Evolutionary conservation across 257 asterid species (phyloP).

Genomic region (Orobanche coerulescens): DNA sequence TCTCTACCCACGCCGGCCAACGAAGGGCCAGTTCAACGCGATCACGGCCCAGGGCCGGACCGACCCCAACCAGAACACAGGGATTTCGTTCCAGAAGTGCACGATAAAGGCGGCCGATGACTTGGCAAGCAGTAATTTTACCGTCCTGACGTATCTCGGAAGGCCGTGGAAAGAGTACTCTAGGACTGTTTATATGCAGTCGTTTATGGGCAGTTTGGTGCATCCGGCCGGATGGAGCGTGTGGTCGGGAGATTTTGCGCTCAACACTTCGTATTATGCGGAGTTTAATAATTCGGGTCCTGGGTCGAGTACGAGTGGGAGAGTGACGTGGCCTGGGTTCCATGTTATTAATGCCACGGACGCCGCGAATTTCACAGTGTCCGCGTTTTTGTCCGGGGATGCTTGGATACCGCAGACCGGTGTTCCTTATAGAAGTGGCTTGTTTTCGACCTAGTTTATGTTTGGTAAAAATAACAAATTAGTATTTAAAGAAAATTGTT

Average conservation of each 20-base stretch:
- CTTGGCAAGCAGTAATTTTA: constrained; percentile 24
- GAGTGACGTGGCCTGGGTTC: constrained; percentile 75
- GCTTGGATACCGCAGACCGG: constrained; percentile 57
- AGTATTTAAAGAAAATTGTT: too few species aligned
- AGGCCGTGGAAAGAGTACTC: constrained; percentile 82
- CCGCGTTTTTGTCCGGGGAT: constrained; percentile 44
- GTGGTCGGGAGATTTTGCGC: constrained; percentile 64
- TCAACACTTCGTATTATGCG: constrained; percentile 58
- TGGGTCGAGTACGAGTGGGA: constrained; percentile 37
- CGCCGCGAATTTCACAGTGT: constrained; percentile 50
- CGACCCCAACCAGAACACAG: constrained; percentile 75
- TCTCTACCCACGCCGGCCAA: constrained; percentile 53
- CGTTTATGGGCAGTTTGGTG: constrained; percentile 34
- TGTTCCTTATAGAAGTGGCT: constrained; percentile 34
- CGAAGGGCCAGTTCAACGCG: constrained; percentile 49
- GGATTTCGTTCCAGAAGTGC: constrained; percentile 60
- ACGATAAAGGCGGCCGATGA: constrained; percentile 43
- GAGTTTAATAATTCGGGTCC: constrained; percentile 58
- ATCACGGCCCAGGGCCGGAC: constrained; percentile 77
- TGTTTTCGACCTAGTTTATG: constrained; percentile 11
- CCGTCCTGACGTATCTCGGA: constrained; percentile 45
- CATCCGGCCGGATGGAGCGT: constrained; percentile 50
- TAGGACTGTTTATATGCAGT: constrained; percentile 47
- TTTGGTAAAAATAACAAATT: too few species aligned
- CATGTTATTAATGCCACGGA: constrained; percentile 34